Base-by-base conservation (phyloP, 208 protist species). In the Leishmania braziliensis region DNA sequence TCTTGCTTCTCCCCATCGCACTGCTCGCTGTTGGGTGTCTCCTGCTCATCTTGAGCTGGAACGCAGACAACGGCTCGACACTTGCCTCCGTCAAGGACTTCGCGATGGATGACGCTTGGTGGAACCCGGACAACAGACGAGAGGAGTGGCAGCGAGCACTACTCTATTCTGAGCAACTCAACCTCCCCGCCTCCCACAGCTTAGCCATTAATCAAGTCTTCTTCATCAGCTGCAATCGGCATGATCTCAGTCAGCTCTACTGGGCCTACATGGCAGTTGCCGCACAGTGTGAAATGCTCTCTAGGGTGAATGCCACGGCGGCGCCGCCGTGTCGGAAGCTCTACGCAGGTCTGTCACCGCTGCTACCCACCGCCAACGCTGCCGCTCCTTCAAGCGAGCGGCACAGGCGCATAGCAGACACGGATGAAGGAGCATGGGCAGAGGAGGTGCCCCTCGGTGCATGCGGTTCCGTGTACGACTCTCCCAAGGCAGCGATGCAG, bases 161-260 rank as follows among this genome's bases (percentile, higher is more conserved):
- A 9, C 51, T 78, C 39, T 0, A 70, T 58, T 53, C 83, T 46
- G 73, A 56, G 12, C 16, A 51, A n/a, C 68, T 73, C 36, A 86
- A 76, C 73, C 75, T 81, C 5, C 86, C 84, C 0, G 0, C 80
- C 39, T 39, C 58, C 5, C 54, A 77, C 77, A 65, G 71, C 6
- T 48, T 88, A 12, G 36, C 79, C 43, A 51, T 95, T 18, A 46
- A 83, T 3, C 90, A 95, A 68, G 43, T 91, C 71, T 75, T 92
- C n/a, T 96, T 96, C 78, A 82, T 92, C 33, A 96, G 93, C 77
- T 96, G 93, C 80, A 96, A 95, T 66, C 85, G 87, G 43, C 93
- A 95, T 81, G 83, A 96, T 62, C 73, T 74, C 60, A 82, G 86
- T 74, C 93, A 96, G 75, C 77, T 75, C 56, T 96, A 96, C 83